Percentiles rank a stretch among this genome's conserved stretches.
phyloP scores from a whole-genome alignment of 805 yeast species.

The Lipomyces japonicus region DNA sequence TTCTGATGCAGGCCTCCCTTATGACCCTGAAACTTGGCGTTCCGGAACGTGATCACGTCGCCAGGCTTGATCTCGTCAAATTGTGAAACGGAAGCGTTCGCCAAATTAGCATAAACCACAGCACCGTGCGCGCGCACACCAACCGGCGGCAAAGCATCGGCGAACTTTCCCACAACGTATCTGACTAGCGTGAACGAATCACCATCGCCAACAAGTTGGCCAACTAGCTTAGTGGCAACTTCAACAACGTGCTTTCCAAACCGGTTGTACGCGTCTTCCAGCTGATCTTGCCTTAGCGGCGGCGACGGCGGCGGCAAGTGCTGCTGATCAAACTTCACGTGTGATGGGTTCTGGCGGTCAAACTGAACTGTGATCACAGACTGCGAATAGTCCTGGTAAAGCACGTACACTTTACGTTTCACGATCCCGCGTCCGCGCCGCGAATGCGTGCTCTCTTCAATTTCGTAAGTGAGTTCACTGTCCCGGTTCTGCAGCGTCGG shows the following conservation, averaged over 20 bases:
- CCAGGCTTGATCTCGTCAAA: constrained; percentile 72
- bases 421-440: constrained; percentile 56
- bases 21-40: constrained; percentile 69
- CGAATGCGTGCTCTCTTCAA: constrained; percentile 52
- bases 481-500: constrained; percentile 45
- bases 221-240: constrained; percentile 42
- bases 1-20: constrained; percentile 54
- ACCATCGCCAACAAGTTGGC: constrained; percentile 34
- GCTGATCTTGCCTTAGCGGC: constrained; percentile 42
- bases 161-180: constrained; percentile 36
- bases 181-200: constrained; percentile 39
- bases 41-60: constrained; percentile 72
- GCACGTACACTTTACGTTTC: constrained; percentile 63
- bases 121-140: constrained; percentile 72
- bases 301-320: constrained; percentile 45
- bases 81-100: constrained; percentile 49
- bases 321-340: constrained; percentile 44
- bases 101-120: constrained; percentile 56
- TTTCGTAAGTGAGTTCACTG: constrained; percentile 55
- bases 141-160: constrained; percentile 52
- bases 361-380: constrained; percentile 56
- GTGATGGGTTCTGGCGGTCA: constrained; percentile 52
- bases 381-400: constrained; percentile 71
- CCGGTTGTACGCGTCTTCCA: constrained; percentile 48
- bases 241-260: constrained; percentile 53